These are phyloP conservation scores for Polygonum maritimum DNA, from an alignment of 148 eudicot species.

Conservation along the genomic window DNA sequence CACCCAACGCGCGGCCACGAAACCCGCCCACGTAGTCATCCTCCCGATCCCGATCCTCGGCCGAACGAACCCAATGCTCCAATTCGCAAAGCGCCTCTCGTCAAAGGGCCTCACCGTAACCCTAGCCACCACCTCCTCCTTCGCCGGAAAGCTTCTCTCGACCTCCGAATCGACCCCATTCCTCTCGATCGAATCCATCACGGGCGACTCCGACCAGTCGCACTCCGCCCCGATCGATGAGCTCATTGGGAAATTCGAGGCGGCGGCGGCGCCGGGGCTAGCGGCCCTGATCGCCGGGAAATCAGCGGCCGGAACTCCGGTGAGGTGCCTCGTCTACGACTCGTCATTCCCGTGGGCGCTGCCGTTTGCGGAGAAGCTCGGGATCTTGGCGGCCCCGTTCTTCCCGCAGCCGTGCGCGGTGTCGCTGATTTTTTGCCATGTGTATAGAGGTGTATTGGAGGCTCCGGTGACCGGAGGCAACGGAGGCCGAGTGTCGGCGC, in stretches of 20 bases:
- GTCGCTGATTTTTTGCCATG: neutral
- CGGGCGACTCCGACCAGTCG: conserved; percentile 1
- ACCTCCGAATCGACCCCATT: neutral
- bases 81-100: conserved; percentile 5
- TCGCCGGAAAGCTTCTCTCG: neutral
- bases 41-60: neutral
- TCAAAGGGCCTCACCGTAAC: neutral
- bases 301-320: neutral
- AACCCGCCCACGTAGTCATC: neutral
- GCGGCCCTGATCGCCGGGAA: neutral
- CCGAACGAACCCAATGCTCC: conserved; percentile 5
- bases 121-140: neutral
- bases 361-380: neutral
- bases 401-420: conserved; percentile 6
- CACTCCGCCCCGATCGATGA: neutral
- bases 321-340: conserved; percentile 1
- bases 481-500: neutral
- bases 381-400: neutral
- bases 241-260: neutral
- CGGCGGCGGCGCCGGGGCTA: neutral
- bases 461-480: neutral
- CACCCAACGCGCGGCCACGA: neutral
- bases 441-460: neutral
- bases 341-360: conserved; percentile 6
- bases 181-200: neutral